Percentiles rank a stretch among this genome's conserved stretches.
Evolutionary conservation across 2,329 filamentous ascomycete species (phyloP).

Genomic region (Dothideomycetes sp.): DNA sequence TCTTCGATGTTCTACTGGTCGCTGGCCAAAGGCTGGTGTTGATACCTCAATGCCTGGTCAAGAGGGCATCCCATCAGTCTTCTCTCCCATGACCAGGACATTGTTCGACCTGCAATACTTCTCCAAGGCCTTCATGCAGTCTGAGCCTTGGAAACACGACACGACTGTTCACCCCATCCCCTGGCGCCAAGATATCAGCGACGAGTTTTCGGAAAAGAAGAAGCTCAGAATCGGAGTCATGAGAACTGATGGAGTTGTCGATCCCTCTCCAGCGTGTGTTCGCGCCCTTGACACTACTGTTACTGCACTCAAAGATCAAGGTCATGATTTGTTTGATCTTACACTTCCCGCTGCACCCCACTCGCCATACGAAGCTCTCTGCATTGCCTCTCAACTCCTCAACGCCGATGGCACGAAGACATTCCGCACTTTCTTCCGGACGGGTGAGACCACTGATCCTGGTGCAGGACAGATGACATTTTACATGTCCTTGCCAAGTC

Average conservation of each 20-base stretch:
- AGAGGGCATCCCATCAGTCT: slow-evolving; percentile 80
- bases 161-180: slow-evolving; percentile 73
- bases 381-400: slow-evolving; percentile 67
- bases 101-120: slow-evolving; percentile 78
- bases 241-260: slow-evolving; percentile 62
- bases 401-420: slow-evolving; percentile 76
- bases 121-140: slow-evolving; percentile 62
- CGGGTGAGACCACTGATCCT: slow-evolving; percentile 67
- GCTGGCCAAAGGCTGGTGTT: slow-evolving; percentile 79
- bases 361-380: slow-evolving; percentile 60
- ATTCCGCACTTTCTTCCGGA: slow-evolving; percentile 65
- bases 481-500: slow-evolving; percentile 61
- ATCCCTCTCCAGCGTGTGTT: slow-evolving; percentile 73
- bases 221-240: slow-evolving; percentile 65
- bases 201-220: slow-evolving; percentile 51
- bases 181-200: slow-evolving; percentile 58
- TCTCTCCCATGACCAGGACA: slow-evolving; percentile 85
- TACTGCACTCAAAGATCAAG: slow-evolving; percentile 54
- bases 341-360: slow-evolving; percentile 51
- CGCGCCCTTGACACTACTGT: slow-evolving; percentile 64
- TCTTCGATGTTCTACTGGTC: slow-evolving; percentile 73
- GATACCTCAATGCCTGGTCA: slow-evolving; percentile 86
- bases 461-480: slow-evolving; percentile 66
- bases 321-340: slow-evolving; percentile 62
- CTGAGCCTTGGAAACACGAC: slow-evolving; percentile 85